Base-by-base conservation (phyloP, 2,329 filamentous ascomycete genomes). In the Stachybotrys echinatus region DNA sequence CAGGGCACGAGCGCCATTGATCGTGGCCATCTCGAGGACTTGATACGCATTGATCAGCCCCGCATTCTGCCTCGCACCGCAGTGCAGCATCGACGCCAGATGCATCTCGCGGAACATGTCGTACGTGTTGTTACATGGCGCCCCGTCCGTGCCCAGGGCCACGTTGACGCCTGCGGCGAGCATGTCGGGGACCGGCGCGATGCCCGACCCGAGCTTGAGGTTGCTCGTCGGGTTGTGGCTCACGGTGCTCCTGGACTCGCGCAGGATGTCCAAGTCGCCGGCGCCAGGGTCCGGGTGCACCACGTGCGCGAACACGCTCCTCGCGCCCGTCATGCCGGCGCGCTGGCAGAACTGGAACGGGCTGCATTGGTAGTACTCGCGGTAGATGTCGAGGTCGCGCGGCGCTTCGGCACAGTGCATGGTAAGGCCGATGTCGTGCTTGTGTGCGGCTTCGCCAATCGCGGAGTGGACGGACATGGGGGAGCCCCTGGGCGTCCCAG, bases 21-120 rank as follows among this genome's bases (percentile, higher is more conserved):
- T 74, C 1, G 76, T 79, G 0, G 74, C 74, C 73, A 79, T 48
- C 17, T 43, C 42, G 5, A 43, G 34, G n/a, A 76, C 54, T 75
- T 64, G 62, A 50, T 77, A 70, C 0, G 76, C 76, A 0, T 66
- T 65, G 1, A 78, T 61, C 1, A 66, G 53, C 0, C 62, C 65
- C 2, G 76, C 73, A 52, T 79, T 67, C 43, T 66, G 64, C 5
- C 62, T 65, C 3, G 57, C 51, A 18, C 72, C 72, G 53, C 74
- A 74, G 52, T 79, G 76, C 31, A 80, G 59, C 12, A 79, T 72
- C 0, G 67, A 71, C 0, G 76, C 74, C 1, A 79, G 63, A 46
- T 75, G 74, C 74, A 78, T 79, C 61, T 80, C 76, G 45, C 73
- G 73, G 18, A 79, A 57, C 60, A 79, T 69, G 52, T 78, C 75